Conservation (phyloP, 164 flowering plant species). For the Vitis vinifera region DNA sequence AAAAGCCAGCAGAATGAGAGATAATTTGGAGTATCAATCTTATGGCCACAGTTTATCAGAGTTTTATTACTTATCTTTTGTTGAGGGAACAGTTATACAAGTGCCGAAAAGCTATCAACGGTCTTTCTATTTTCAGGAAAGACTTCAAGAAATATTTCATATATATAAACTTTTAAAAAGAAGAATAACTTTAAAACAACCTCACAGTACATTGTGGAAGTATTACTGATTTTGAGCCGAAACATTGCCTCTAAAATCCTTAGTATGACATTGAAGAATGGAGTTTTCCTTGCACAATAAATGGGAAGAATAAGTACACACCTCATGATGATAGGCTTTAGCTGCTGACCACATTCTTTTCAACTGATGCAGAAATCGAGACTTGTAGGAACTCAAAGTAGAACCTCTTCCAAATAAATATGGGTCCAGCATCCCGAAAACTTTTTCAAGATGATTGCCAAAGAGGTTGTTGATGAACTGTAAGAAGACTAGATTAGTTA, state of each 20-base stretch:
- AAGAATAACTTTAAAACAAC: too few relatives aligned
- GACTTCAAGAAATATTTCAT: too few relatives aligned
- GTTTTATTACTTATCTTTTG: too few relatives aligned
- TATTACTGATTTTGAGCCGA: not conserved
- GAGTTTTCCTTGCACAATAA: not conserved
- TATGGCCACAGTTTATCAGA: too few relatives aligned
- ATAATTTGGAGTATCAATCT: too few relatives aligned
- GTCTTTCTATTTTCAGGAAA: too few relatives aligned
- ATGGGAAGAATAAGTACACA: slow-evolving; percentile 15
- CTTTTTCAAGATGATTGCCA: slow-evolving; percentile 25
- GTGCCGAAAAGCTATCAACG: too few relatives aligned
- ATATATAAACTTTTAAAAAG: too few relatives aligned
- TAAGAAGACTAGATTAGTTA: not conserved
- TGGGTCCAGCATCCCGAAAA: slow-evolving; percentile 22
- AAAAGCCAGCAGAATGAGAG: too few relatives aligned
- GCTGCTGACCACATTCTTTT: slow-evolving; percentile 30
- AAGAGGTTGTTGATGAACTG: slow-evolving; percentile 36
- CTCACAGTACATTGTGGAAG: too few relatives aligned
- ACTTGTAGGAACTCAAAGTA: slow-evolving; percentile 25
- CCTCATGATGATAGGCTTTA: slow-evolving; percentile 67
- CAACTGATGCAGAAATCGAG: slow-evolving; percentile 31
- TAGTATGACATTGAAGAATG: not conserved
- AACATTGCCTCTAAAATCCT: not conserved
- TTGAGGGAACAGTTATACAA: too few relatives aligned
- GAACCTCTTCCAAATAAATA: slow-evolving; percentile 16